Percentiles rank a stretch among this genome's conserved stretches.
Conservation (phyloP, 106 monocot genomes). For the Acorus calamus region DNA sequence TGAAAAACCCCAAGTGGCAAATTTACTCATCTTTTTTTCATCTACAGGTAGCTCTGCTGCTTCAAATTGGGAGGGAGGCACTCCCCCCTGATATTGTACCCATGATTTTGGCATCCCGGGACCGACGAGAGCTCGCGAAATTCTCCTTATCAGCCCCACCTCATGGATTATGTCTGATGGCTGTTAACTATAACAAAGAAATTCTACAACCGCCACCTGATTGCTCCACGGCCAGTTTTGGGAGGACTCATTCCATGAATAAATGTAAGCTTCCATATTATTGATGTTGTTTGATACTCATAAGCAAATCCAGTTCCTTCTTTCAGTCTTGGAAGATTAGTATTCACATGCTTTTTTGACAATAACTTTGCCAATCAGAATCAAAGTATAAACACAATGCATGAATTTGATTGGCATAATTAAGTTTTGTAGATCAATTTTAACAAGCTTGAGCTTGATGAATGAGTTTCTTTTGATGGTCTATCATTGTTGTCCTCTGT, state of each 20-base stretch:
- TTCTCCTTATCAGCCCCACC: conserved; percentile 48
- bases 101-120: conserved; percentile 44
- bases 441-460: no score
- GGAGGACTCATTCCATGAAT: conserved; percentile 38
- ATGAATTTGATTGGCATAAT: no score
- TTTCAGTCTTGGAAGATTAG: neutral
- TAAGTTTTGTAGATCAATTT: no score
- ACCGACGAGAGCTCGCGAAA: conserved; percentile 72
- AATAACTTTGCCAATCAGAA: no score
- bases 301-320: neutral
- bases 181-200: conserved; percentile 53
- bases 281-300: conserved; percentile 6
- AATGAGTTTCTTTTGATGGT: no score
- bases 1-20: no score
- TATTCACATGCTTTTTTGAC: no score
- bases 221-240: conserved; percentile 46
- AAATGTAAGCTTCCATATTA: conserved; percentile 70
- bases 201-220: conserved; percentile 31
- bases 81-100: conserved; percentile 54
- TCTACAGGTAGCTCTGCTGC: conserved; percentile 55
- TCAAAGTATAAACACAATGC: no score
- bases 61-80: conserved; percentile 69
- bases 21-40: neutral
- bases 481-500: no score
- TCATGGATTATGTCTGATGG: conserved; percentile 66